Evolutionary conservation across 768 basidiomycete species (phyloP), one percentile per base, ranked within the genome.

Genomic region (Nidula microcarpa): DNA sequence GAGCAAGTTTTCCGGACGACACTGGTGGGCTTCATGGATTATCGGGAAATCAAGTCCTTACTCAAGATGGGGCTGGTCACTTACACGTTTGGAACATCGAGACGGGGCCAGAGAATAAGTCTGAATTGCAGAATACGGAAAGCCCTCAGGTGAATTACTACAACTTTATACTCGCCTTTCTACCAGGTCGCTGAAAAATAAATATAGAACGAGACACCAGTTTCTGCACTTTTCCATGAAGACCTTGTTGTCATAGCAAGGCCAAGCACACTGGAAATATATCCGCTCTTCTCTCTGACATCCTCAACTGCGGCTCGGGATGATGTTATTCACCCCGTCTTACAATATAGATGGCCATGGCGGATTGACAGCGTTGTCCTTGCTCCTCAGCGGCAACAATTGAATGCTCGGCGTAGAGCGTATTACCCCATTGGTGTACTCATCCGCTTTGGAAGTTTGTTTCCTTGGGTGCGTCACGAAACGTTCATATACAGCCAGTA

Each of bases 371-470:
- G 68, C 33, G 70, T 80, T 56, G 65, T 70, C 32, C 65, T 84
- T 36, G 63, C 63, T 43, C 57, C 66, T 2, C 73, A 75, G 54
- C 64, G 61, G 33, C 47, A 53, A 34, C 55, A 55, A 11, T 58
- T 60, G 47, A 61, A 60, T 39, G 54, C 62, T 13, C 55, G 55
- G 48, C 47, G 52, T 14, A 50, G 35, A 33, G 46, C 52, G 11
- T 55, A 61, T 45, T 63, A 67, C 1, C 67, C 72, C 0, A 71
- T 88, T 51, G 76, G 76, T 56, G 65, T 87, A 14, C 70, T 84
- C 43, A 62, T 87, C 16, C 83, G 87, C 13, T 88, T 81, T 59
- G 78, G 75, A 10, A 82, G 78, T 61, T 72, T 69, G 50, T 81
- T 77, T 54, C 85, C 85, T 2, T 87, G 86, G 74, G 75, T 75